phyloP scores from a whole-genome alignment of 768 basidiomycete genomes.

The Neoboletus subvelutipes region DNA sequence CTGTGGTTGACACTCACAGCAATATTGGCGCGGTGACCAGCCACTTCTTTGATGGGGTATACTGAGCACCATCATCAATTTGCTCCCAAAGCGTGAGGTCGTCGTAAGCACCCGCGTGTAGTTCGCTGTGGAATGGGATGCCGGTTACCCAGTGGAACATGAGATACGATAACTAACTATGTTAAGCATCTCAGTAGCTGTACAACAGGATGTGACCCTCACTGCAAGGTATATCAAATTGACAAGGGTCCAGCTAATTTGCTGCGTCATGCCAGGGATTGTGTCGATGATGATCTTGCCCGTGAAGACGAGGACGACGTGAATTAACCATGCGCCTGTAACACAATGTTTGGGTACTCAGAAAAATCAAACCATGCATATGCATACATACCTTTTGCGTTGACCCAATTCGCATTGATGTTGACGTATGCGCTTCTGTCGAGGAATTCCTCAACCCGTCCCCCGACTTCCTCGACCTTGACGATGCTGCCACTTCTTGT shows the following conservation, averaged over 20 bases:
- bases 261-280: conserved; percentile 90
- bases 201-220: conserved; percentile 29
- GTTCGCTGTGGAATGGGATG: conserved; percentile 87
- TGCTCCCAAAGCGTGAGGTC: conserved; percentile 99
- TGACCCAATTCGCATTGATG: conserved; percentile 92
- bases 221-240: conserved; percentile 91
- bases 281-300: conserved; percentile 94
- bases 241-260: conserved; percentile 93
- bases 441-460: conserved; percentile 68
- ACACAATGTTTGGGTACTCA: conserved; percentile 1
- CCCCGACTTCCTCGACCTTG: conserved; percentile 82
- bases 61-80: conserved; percentile 97
- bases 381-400: conserved; percentile 68
- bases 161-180: conserved; percentile 80
- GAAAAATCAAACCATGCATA: conserved; percentile 10
- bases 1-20: conserved; percentile 56
- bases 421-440: conserved; percentile 82
- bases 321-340: conserved; percentile 96
- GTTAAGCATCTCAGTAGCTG: conserved; percentile 3
- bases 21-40: conserved; percentile 84
- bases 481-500: conserved; percentile 73
- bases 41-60: conserved; percentile 99
- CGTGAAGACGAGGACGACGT: conserved; percentile 85
- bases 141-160: conserved; percentile 99
- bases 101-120: conserved; percentile 93